A percentile compares a stretch with the other conserved stretches of the same genome.
Conservation (phyloP, 495 filamentous ascomycete species). For the Aspergillus wentii region DNA sequence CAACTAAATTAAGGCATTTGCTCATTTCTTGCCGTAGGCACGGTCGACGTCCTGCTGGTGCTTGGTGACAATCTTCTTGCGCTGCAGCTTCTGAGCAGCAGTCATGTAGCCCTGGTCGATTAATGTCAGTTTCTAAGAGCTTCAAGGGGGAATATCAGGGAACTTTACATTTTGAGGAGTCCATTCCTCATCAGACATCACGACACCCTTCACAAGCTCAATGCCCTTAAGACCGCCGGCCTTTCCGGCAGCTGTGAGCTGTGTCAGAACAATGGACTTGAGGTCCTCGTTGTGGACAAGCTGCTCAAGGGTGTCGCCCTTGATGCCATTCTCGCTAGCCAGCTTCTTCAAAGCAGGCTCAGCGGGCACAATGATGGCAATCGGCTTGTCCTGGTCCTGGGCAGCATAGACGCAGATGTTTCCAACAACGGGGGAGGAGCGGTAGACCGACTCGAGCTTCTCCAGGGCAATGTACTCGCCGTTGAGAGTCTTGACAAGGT, state of each 20-base stretch:
- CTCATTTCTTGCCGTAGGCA: constrained; percentile 46
- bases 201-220: constrained; percentile 90
- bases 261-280: constrained; percentile 69
- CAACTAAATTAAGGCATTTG: no score
- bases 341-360: constrained; percentile 83
- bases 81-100: constrained; percentile 52
- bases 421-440: constrained; percentile 73
- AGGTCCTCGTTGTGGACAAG: constrained; percentile 83
- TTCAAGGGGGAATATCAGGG: background rate
- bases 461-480: constrained; percentile 98
- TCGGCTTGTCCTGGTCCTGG: constrained; percentile 70
- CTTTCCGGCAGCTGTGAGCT: constrained; percentile 72
- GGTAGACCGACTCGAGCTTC: constrained; percentile 96
- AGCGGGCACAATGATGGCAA: constrained; percentile 90
- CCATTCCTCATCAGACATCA: constrained; percentile 95
- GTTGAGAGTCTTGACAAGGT: constrained; percentile 89
- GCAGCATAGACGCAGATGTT: constrained; percentile 97
- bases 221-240: constrained; percentile 75
- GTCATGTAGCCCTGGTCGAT: constrained; percentile 43
- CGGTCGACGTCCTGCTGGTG: constrained; percentile 43
- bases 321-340: constrained; percentile 64
- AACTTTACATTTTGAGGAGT: constrained; percentile 87
- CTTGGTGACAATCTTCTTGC: constrained; percentile 46
- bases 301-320: constrained; percentile 66
- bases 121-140: constrained; percentile 10